Conservation (phyloP, 1,139 yeast genomes). For the Lodderomyces jiufengensis region DNA sequence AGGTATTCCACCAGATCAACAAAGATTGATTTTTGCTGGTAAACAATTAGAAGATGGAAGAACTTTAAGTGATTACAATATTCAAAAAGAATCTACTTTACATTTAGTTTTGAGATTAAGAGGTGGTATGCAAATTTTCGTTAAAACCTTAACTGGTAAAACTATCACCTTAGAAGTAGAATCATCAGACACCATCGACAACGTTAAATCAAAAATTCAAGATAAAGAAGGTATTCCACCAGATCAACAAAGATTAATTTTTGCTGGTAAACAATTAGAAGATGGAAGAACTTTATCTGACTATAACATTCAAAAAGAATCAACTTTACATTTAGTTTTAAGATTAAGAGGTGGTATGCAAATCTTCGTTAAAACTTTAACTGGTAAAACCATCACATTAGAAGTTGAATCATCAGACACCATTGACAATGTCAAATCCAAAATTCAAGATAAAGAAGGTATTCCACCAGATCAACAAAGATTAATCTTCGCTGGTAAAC, state of each 20-base stretch:
- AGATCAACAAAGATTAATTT: slow-evolving; percentile 54
- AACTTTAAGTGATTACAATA: slow-evolving; percentile 64
- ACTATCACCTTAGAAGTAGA: slow-evolving; percentile 70
- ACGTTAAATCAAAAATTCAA: slow-evolving; percentile 72
- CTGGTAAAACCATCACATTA: slow-evolving; percentile 80
- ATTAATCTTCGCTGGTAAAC: slow-evolving; percentile 58
- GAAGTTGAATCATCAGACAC: slow-evolving; percentile 75
- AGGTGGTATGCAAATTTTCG: slow-evolving; percentile 85
- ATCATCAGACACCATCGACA: slow-evolving; percentile 70
- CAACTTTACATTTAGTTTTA: slow-evolving; percentile 92
- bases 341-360: slow-evolving; percentile 63
- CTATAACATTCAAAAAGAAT: slow-evolving; percentile 68
- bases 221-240: slow-evolving; percentile 58
- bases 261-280: slow-evolving; percentile 61
- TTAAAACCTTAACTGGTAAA: slow-evolving; percentile 95
- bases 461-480: slow-evolving; percentile 54
- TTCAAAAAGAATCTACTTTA: slow-evolving; percentile 78
- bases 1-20: slow-evolving; percentile 53
- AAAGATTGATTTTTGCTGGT: slow-evolving; percentile 56
- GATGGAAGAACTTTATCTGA: slow-evolving; percentile 67
- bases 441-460: slow-evolving; percentile 76
- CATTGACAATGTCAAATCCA: slow-evolving; percentile 61
- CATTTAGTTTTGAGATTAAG: slow-evolving; percentile 77
- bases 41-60: slow-evolving; percentile 61
- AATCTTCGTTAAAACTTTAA: slow-evolving; percentile 96